Evolutionary conservation across 2,329 filamentous ascomycete genomes (phyloP), one percentile per base, ranked within the genome.

Genomic region (Neonectria hederae): DNA sequence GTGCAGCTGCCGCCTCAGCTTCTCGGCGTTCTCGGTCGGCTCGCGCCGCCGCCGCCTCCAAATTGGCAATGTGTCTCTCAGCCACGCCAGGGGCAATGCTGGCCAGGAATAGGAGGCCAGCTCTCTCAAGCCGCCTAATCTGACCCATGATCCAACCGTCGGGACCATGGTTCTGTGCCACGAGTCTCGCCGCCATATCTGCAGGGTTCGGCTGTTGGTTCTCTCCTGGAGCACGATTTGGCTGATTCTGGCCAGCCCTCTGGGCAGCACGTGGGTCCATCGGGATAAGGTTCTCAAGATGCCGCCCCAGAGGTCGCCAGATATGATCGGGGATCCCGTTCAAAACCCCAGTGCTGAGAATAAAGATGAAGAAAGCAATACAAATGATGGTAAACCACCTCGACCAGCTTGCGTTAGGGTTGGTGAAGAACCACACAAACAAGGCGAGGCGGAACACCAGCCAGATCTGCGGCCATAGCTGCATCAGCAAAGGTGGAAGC

Each of bases 381-480:
- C 81, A 78, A 45, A 86, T 79, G 22, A 90, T 83, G 21, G 84
- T 83, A 8, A 87, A 70, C 84, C 85, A 89, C 52, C 87, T 83
- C 9, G 83, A 83, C 87, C 87, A 90, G 70, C 83, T 89, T 2
- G 83, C 81, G 48, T 83, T 82, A 0, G 85, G 83, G 10, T 83
- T 83, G 0, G 88, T 89, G 65, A 90, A 90, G 77, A 89, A 87
- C 86, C 87, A 90, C 13, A 90, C 83, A 73, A 90, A 89, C 6
- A 87, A 76, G 11, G 82, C 79, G 9, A 91, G 76, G 8, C 88
- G 83, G 38, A 87, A 78, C 1, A 89, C 69, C 55, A 90, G 80
- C 88, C 88, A 90, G 28, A 90, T 73, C 56, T 89, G 84, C n/a
- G 87, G 87, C 80, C 85, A 86, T n/a, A 87, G 58, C 17, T 76